These are phyloP conservation scores for Fagopyrum homotropicum DNA, from an alignment of 148 eudicot genomes.

Conservation along the genomic window DNA sequence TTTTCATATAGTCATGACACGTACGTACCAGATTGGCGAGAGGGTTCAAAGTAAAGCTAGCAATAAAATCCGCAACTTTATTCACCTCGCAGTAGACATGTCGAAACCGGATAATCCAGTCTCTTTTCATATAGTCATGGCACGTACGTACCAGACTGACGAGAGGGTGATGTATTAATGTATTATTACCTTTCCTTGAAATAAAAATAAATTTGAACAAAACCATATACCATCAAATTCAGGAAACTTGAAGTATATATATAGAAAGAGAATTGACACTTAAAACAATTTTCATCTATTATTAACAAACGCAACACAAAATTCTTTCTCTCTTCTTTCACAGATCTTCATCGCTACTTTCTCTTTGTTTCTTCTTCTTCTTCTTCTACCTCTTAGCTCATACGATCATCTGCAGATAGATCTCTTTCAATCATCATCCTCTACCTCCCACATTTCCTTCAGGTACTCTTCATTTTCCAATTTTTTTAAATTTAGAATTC, in stretches of 20 bases:
- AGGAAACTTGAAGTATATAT: conserved; percentile 1
- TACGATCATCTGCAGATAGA: neutral
- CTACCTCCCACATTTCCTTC: neutral
- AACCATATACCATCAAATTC: neutral
- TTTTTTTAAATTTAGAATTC: neutral
- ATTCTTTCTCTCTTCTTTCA: conserved; percentile 5
- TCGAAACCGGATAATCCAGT: too few relatives aligned
- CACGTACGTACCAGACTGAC: too few relatives aligned
- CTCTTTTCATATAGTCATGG: too few relatives aligned
- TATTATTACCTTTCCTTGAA: too few relatives aligned
- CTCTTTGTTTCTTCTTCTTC: neutral
- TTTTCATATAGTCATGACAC: too few relatives aligned
- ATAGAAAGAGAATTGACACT: conserved; percentile 8
- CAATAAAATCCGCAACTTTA: too few relatives aligned
- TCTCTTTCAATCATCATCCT: neutral
- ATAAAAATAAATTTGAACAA: neutral
- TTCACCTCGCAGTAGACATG: too few relatives aligned
- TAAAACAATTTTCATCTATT: conserved; percentile 4
- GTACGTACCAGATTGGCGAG: too few relatives aligned
- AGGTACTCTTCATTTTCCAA: neutral
- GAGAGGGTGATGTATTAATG: too few relatives aligned
- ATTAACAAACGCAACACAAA: conserved; percentile 4
- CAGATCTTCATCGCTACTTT: conserved; percentile 9
- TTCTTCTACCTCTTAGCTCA: neutral
- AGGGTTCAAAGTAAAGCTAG: too few relatives aligned